Conservation (phyloP, 176 grass and related monocot species). For the Puccinellia tenuiflora region DNA sequence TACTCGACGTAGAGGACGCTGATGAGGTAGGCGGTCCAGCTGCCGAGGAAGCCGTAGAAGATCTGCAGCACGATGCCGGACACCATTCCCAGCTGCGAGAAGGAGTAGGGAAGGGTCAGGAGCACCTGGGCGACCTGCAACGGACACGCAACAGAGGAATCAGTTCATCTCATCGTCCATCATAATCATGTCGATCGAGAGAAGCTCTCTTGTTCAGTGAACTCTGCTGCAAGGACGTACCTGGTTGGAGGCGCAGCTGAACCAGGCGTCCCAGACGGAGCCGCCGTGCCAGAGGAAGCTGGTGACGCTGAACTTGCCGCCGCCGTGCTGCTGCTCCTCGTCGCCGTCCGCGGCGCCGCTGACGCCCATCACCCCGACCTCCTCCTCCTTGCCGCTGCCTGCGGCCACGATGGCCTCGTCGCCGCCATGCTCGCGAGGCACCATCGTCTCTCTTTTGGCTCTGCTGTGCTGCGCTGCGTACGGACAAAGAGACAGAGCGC, state of each 20-base stretch:
- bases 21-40: constrained; percentile 80
- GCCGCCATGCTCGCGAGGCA: constrained; percentile 54
- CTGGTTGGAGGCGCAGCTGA: constrained; percentile 99
- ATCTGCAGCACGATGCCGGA: constrained; percentile 61
- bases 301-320: constrained; percentile 42
- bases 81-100: constrained; percentile 71
- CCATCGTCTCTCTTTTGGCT: constrained; percentile 28
- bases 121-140: constrained; percentile 73
- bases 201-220: not conserved
- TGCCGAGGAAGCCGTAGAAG: constrained; percentile 67
- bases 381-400: constrained; percentile 59
- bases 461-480: not conserved
- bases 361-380: constrained; percentile 54
- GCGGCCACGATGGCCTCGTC: constrained; percentile 73
- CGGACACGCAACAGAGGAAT: not conserved
- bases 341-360: constrained; percentile 28
- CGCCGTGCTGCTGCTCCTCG: constrained; percentile 35
- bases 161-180: not conserved
- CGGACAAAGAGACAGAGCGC: not conserved
- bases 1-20: constrained; percentile 79
- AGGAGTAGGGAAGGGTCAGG: constrained; percentile 65
- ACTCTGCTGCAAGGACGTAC: constrained; percentile 4
- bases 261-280: constrained; percentile 97
- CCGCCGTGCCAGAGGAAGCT: constrained; percentile 91
- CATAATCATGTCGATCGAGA: not conserved